Evolutionary conservation across 495 filamentous ascomycete genomes (phyloP).

Genomic region (Penicillium ochrochloron): DNA sequence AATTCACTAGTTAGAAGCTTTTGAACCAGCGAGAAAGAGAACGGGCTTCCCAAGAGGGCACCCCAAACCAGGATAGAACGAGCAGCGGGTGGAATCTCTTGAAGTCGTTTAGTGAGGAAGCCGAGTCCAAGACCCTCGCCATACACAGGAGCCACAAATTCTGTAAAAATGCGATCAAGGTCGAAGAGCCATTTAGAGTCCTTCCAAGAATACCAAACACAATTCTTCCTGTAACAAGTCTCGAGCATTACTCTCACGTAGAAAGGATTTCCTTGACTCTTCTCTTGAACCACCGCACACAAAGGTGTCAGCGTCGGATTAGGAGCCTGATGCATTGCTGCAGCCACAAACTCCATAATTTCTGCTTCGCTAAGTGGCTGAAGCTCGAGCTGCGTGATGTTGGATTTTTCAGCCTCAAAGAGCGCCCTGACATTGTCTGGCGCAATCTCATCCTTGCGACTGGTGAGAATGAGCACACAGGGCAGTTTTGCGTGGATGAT

Average conservation of each 20-base stretch:
- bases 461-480: constrained; percentile 72
- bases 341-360: constrained; percentile 74
- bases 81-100: constrained; percentile 72
- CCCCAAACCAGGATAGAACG: constrained; percentile 86
- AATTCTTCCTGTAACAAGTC: constrained; percentile 80
- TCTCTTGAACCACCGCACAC: constrained; percentile 77
- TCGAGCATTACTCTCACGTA: constrained; percentile 91
- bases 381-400: constrained; percentile 68
- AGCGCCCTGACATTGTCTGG: constrained; percentile 48
- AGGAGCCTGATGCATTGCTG: constrained; percentile 63
- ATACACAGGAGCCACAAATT: constrained; percentile 76
- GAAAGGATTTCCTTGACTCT: constrained; percentile 82
- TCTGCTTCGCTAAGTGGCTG: constrained; percentile 73
- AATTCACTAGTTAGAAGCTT: constrained; percentile 73
- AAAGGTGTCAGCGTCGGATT: constrained; percentile 46
- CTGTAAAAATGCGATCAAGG: constrained; percentile 78
- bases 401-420: constrained; percentile 47
- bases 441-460: constrained; percentile 45
- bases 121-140: constrained; percentile 78
- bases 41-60: constrained; percentile 74
- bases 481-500: constrained; percentile 74
- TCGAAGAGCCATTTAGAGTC: constrained; percentile 80
- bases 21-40: constrained; percentile 81
- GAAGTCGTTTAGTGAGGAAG: constrained; percentile 76
- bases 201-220: constrained; percentile 87